Base-by-base conservation (phyloP, 208 protist genomes). In the Crithidia expoeki region DNA sequence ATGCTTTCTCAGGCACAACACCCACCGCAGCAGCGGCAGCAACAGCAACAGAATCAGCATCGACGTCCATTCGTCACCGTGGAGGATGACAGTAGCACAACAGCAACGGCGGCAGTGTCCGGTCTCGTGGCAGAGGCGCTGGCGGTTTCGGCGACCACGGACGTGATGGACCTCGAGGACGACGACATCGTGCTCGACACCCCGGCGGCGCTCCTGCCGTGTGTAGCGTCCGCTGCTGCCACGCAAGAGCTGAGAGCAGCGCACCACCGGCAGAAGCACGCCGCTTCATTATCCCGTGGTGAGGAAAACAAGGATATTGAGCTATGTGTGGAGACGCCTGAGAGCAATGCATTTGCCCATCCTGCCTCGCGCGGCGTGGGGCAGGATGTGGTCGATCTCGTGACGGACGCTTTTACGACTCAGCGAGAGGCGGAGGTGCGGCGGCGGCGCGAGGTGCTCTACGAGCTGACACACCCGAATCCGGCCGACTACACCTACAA, bases 401-500 rank as follows among this genome's bases (percentile, higher is more conserved):
- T 96, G 14, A 96, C 92, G 30, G 92, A 96, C 61, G 89, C 74
- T 21, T 94, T 94, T 65, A 74, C 74, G 25, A 72, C 81, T 66
- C 74, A 89, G 70, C 85, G 92, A 6, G 84, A 96, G 53, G 60
- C 59, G 17, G 75, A 82, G 42, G 69, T 94, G 21, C 50, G 47
- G 33, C 59, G 80, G 63, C 89, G 92, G 1, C 89, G 89, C 16
- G 74, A 81, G 58, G 73, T 93, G 50, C 80, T 97, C 7, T 95
- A 95, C 70, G 83, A 92, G 14, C 65, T 97, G 17, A 94, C 90
- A 0, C 90, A 97, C 58, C 93, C 93, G 0, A 80, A 88, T 30
- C 90, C 90, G 0, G 56, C 68, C 7, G 85, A 97, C 73, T 97
- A 97, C 84, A 91, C 80, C 21, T 97, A 94, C 72, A 75, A 85